Percentiles rank a stretch among this genome's conserved stretches.
Conservation (phyloP, 768 basidiomycete genomes). For the Psilocybe sp. region DNA sequence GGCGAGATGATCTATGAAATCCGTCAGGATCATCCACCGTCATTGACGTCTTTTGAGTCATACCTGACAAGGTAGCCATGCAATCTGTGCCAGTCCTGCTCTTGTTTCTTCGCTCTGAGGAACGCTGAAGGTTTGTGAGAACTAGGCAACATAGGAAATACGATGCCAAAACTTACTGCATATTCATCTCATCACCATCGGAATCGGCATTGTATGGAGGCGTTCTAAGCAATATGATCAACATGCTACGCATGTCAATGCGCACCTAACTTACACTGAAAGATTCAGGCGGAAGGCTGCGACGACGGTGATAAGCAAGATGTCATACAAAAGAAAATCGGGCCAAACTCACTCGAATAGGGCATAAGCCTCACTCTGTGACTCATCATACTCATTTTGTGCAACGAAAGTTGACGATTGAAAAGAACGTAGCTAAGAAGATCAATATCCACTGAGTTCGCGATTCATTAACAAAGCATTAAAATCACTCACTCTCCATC, state of each 20-base stretch:
- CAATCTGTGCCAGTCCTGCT: constrained; percentile 96
- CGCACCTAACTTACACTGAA: constrained; percentile 74
- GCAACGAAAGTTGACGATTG: constrained; percentile 96
- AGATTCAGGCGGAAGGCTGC: constrained; percentile 95
- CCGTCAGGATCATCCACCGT: not conserved
- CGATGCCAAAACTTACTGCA: constrained; percentile 75
- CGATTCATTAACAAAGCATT: not conserved
- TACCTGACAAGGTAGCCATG: constrained; percentile 97
- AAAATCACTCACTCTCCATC: constrained; percentile 99
- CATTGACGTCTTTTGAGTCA: too few species aligned
- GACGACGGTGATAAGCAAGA: not conserved
- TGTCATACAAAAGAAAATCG: constrained; percentile 8
- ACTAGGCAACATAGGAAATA: not conserved
- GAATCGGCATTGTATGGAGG: constrained; percentile 99
- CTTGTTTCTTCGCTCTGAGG: constrained; percentile 98
- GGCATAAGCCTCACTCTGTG: constrained; percentile 97
- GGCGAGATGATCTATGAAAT: constrained; percentile 87
- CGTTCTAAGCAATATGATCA: constrained; percentile 50
- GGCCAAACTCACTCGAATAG: constrained; percentile 46
- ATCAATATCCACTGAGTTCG: constrained; percentile 2
- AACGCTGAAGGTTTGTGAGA: constrained; percentile 50
- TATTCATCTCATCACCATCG: constrained; percentile 99
- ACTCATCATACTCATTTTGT: constrained; percentile 99
- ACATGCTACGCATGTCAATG: constrained; percentile 18
- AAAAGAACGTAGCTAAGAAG: constrained; percentile 78